Base-by-base conservation (phyloP, 2,329 filamentous ascomycete species). In the Fusarium robinianum region DNA sequence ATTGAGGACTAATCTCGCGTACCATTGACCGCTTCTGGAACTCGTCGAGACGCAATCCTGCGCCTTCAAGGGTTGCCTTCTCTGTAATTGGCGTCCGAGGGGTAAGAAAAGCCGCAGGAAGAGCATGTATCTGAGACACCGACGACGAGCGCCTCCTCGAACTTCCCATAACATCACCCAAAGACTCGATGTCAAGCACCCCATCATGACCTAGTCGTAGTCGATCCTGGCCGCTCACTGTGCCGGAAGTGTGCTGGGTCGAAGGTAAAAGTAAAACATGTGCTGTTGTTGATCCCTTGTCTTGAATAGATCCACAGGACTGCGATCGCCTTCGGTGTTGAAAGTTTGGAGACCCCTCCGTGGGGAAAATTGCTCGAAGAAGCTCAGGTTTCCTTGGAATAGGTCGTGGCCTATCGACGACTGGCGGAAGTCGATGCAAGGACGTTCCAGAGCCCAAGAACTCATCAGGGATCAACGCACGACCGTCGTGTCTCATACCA, bases 351-450 rank as follows among this genome's bases (percentile, higher is more conserved):
- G 23, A 70, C 41, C 58, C 57, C 27, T 78, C 71, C 6, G 70
- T 68, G 4, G 75, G 71, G 61, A 77, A 77, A 22, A 77, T 65
- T 33, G 70, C 68, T 29, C 75, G 68, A 51, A 78, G 73, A 8
- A 72, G 64, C 17, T 70, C 69, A 3, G 63, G 61, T 23, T 73
- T 75, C 37, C 79, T 70, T 5, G 78, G 77, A 40, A 83, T 78
- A 3, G 79, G 79, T 21, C 79, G 71, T 3, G 79, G 79, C 5
- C 79, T 72, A 58, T 83, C 67, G 5, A 83, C 69, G 14, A 83
- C 66, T 0, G 58, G 60, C 18, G 36, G 19, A 9, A 36, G 38
- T 38, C 39, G 46, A 27, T 41, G 21, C 24, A 36, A 41, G 10
- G 41, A 48, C 15, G 40, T 17, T 21, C 22, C 50, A 24, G 36